Percentiles rank a stretch among this genome's conserved stretches.
phyloP scores from a whole-genome alignment of 2,329 filamentous ascomycete genomes.

The Purpureocillium takamizusanense region DNA sequence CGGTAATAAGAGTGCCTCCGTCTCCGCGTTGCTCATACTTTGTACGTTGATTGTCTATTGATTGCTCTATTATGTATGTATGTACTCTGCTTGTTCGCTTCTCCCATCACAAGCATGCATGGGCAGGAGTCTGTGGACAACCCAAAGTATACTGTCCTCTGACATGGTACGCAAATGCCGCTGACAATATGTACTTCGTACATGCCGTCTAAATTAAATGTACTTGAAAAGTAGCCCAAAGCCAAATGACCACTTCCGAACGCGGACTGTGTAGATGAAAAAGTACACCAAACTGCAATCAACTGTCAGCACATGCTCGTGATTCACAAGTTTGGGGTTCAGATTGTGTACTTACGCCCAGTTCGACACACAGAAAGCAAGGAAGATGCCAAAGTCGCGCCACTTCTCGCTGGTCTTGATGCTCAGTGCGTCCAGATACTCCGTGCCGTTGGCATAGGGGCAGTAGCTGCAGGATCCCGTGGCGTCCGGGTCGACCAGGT shows the following conservation, averaged over 20 bases:
- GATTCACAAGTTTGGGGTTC: background rate
- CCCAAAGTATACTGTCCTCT: too few relatives aligned
- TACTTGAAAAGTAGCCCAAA: slow-evolving; percentile 44
- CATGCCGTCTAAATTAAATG: slow-evolving; percentile 27
- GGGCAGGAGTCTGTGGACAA: too few relatives aligned
- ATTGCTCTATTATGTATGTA: too few relatives aligned
- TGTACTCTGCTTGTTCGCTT: too few relatives aligned
- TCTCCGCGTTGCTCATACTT: too few relatives aligned
- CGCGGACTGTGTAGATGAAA: slow-evolving; percentile 65
- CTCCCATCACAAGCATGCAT: too few relatives aligned
- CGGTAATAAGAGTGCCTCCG: too few relatives aligned
- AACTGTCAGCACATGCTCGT: background rate
- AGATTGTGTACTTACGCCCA: slow-evolving; percentile 33
- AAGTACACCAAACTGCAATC: slow-evolving; percentile 52
- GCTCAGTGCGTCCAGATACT: slow-evolving; percentile 54
- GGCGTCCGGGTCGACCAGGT: slow-evolving; percentile 53
- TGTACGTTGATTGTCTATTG: too few relatives aligned
- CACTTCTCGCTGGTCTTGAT: slow-evolving; percentile 52
- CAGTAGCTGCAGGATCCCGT: slow-evolving; percentile 60
- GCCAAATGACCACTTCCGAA: slow-evolving; percentile 63
- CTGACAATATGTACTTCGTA: too few relatives aligned
- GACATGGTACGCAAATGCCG: too few relatives aligned
- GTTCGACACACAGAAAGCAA: slow-evolving; percentile 62
- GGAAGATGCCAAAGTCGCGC: slow-evolving; percentile 61
- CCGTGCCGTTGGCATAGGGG: slow-evolving; percentile 43